Conservation (phyloP, 2,329 filamentous ascomycete genomes). For the Talaromyces atroroseus region DNA sequence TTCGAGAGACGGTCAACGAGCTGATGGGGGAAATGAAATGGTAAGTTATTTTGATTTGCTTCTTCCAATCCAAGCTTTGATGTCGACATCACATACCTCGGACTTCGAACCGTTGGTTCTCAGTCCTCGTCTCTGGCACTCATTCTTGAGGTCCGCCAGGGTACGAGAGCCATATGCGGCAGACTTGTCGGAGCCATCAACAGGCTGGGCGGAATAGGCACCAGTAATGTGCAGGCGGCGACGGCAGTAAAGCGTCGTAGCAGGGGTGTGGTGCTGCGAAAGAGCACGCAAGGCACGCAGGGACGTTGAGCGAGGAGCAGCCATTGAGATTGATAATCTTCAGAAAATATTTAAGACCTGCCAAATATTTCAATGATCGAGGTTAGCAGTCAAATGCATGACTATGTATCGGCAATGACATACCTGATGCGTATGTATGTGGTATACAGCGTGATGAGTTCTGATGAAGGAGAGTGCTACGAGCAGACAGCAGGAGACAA, state of each 20-base stretch:
- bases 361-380: background rate
- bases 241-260: conserved; percentile 27
- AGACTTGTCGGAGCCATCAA: conserved; percentile 47
- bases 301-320: conserved; percentile 41
- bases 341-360: background rate
- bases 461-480: background rate
- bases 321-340: conserved; percentile 27
- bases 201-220: conserved; percentile 49
- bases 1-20: conserved; percentile 49
- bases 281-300: conserved; percentile 42
- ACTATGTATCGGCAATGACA: background rate
- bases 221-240: conserved; percentile 58
- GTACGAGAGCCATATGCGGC: conserved; percentile 48
- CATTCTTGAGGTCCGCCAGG: conserved; percentile 46
- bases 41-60: background rate
- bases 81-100: conserved; percentile 42
- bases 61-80: conserved; percentile 8
- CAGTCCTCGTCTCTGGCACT: conserved; percentile 48
- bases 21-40: conserved; percentile 23
- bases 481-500: background rate
- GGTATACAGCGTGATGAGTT: background rate
- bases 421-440: background rate
- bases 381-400: background rate
- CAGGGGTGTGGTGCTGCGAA: conserved; percentile 31
- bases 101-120: conserved; percentile 43